Evolutionary conservation across 331 rosid genomes (phyloP), one percentile per base, ranked within the genome.

Genomic region (Malus hybrid): DNA sequence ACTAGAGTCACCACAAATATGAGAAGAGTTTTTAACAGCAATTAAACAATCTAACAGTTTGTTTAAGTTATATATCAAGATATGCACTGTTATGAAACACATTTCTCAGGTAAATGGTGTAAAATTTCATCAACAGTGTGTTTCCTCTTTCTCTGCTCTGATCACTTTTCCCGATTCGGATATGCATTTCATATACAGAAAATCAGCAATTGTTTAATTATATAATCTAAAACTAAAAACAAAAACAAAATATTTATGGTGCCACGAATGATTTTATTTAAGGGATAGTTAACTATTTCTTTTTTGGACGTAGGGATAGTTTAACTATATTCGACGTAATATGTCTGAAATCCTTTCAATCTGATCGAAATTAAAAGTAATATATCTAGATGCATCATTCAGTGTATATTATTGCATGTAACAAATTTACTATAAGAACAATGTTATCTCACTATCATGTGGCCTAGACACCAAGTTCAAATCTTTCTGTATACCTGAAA

Each of bases 1-100:
- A 48, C 48, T 27, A 55, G 8, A 54, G 77, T 34, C 31, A 74
- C 61, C 78, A 39, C 59, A 71, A 46, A 74, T 64, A 34, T 44
- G 28, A 31, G 33, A 65, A 65, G 24, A 32, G 29, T 10, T 13
- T 39, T 74, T 62, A 27, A 48, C 14, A 65, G 29, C 13, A 22
- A 34, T 32, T 61, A 60, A 6, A 28, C 20, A 54, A 29, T 8
- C 48, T 73, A 39, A 56, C 13, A 15, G 5, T 44, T 73, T 1
- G 74, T 16, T 57, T 11, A 22, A 42, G 29, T 31, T 12, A 67
- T 19, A 66, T 36, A 27, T 32, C 31, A 39, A 65, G 59, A 60
- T 73, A 39, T 36, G 28, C 69, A 73, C 44, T 39, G 44, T 61
- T 42, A 42, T 10, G 39, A 34, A 20, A 20, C 16, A 6, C 63